phyloP scores from a whole-genome alignment of 2,329 filamentous ascomycete species.

The Aspergillus puulaauensis region DNA sequence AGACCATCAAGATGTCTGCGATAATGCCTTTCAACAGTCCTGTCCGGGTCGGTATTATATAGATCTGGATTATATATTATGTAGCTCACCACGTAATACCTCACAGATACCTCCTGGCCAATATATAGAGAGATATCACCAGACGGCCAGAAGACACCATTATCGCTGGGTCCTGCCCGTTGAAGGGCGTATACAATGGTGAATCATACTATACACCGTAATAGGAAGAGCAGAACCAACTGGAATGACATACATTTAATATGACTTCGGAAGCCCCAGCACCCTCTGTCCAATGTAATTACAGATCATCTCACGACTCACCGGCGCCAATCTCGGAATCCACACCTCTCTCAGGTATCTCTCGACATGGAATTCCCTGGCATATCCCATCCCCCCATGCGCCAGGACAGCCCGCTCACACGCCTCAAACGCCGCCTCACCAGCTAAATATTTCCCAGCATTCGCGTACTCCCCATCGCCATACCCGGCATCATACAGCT shows the following conservation, averaged over 20 bases:
- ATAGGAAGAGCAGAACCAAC: no score
- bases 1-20: no score
- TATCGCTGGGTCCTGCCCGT: no score
- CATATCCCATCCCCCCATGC: slow-evolving; percentile 61
- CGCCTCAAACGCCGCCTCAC: slow-evolving; percentile 57
- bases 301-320: slow-evolving; percentile 49
- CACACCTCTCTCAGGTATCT: slow-evolving; percentile 57
- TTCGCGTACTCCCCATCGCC: slow-evolving; percentile 57
- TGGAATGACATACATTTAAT: slow-evolving; percentile 16
- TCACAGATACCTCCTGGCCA: no score
- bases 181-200: no score
- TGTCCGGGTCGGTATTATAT: no score
- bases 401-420: slow-evolving; percentile 56
- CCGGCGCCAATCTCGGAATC: slow-evolving; percentile 58
- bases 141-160: no score
- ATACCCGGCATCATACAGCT: slow-evolving; percentile 54
- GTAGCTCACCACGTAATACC: no score
- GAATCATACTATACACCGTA: no score
- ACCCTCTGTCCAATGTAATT: slow-evolving; percentile 41
- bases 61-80: no score
- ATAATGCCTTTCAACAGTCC: no score
- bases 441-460: slow-evolving; percentile 58
- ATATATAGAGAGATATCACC: no score
- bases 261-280: slow-evolving; percentile 36
- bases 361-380: slow-evolving; percentile 60